Evolutionary conservation across 1,284 basidiomycete genomes (phyloP), one percentile per base, ranked within the genome.

Genomic region (Gymnopus androsaceus): DNA sequence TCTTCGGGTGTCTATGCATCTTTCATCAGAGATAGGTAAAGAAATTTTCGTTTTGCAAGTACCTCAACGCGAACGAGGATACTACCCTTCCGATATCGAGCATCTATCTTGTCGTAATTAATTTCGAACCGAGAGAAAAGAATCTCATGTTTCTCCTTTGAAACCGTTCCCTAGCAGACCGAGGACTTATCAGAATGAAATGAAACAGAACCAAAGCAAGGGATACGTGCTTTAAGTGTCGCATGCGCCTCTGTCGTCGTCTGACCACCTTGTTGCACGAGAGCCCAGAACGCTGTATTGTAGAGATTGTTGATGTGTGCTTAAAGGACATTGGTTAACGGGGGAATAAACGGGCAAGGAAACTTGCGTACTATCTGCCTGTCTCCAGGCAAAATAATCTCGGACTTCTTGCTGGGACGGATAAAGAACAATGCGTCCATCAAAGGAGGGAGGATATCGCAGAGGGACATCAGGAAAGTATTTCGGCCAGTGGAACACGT

Each of bases 251-350:
- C 83, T 3, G 84, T 80, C 1, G 90, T 87, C 0, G 85, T 88
- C 67, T 88, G 75, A 0, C 87, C 89, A 7, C 87, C 91, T 63
- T 89, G 79, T 40, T 91, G 85, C 0, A 98, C 86, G 8, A 99
- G 79, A 0, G 95, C 90, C 97, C 96, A 99, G 69, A 98, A 99
- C 0, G 79, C 78, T 0, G 97, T 98, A 66, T 99, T 99, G 77
- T 99, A 96, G 21, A 99, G 76, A 68, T 98, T 99, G 71, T 99
- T 99, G 70, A 99, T 92, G 69, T 99, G 97, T 0, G 97, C 95
- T 97, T 66, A 58, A 58, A 55, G 59, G 61, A 58, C 50, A 40
- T 55, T n/a, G 40, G 34, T 33, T 27, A 23, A 8, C 17, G 31
- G 42, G 36, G 48, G 19, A 25, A 61, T 57, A 62, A 28, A n/a